phyloP scores from a whole-genome alignment of 139 green algal species.

The Closterium sp. region DNA sequence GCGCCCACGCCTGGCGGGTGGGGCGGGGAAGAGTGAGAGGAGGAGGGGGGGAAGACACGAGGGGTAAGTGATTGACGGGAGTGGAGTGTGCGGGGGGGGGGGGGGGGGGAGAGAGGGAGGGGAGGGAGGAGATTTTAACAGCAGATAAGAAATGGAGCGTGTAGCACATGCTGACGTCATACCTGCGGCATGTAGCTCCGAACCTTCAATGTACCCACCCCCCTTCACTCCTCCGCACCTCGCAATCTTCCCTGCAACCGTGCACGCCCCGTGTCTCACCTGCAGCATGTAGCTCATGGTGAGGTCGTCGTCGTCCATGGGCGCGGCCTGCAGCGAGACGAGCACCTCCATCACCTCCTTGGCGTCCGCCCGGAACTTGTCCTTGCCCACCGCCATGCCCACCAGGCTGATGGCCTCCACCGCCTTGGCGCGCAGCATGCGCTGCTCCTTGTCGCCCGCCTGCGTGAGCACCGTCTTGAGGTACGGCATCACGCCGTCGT shows the following conservation, averaged over 20 bases:
- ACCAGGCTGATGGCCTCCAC: conserved; percentile 97
- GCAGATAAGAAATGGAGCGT: neutral
- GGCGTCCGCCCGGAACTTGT: conserved; percentile 85
- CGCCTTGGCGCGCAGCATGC: conserved; percentile 87
- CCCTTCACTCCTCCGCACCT: too few species aligned
- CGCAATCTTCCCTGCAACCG: too few species aligned
- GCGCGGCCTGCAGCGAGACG: conserved; percentile 67
- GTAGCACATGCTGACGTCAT: neutral
- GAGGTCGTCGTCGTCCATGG: conserved; percentile 68
- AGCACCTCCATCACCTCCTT: conserved; percentile 84
- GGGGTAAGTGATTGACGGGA: neutral
- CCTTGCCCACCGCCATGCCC: conserved; percentile 94
- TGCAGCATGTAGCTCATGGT: conserved; percentile 62
- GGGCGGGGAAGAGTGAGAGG: neutral
- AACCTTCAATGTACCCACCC: too few species aligned
- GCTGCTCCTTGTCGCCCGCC: conserved; percentile 70
- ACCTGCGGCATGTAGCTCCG: neutral
- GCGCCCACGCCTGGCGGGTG: conserved; percentile 80
- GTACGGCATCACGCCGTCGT: conserved; percentile 87
- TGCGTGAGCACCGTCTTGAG: conserved; percentile 79
- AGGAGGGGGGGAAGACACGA: too few species aligned
- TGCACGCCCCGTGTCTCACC: too few species aligned
- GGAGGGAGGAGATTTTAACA: conserved; percentile 51
- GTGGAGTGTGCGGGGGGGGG: neutral
- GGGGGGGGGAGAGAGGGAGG: neutral